phyloP scores from a whole-genome alignment of 805 yeast genomes.

The Starmerella asiatica region DNA sequence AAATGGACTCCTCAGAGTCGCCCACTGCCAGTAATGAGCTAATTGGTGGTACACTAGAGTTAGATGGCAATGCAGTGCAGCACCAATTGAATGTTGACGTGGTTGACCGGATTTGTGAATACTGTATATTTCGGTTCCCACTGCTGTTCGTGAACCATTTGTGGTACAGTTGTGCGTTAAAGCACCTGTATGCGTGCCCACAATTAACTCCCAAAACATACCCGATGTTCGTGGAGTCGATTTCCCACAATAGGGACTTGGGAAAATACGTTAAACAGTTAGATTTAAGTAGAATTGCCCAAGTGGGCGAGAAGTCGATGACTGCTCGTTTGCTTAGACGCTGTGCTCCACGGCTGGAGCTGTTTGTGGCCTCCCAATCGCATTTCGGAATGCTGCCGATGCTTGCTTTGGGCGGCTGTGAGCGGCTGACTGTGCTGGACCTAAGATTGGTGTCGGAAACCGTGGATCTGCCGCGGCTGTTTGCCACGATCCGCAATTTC shows the following conservation, averaged over 20 bases:
- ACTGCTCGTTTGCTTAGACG: slow-evolving; percentile 72
- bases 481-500: slow-evolving; percentile 54
- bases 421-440: slow-evolving; percentile 50
- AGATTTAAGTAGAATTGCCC: slow-evolving; percentile 69
- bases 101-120: slow-evolving; percentile 30
- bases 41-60: not conserved
- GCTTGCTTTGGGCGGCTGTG: slow-evolving; percentile 64
- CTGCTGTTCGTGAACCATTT: slow-evolving; percentile 46
- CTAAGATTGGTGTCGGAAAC: slow-evolving; percentile 81
- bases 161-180: slow-evolving; percentile 49
- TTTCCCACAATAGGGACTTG: slow-evolving; percentile 32
- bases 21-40: not conserved
- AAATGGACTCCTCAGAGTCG: slow-evolving; percentile 17
- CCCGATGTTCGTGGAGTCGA: slow-evolving; percentile 53
- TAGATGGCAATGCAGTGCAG: not conserved
- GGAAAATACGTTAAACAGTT: slow-evolving; percentile 51
- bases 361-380: slow-evolving; percentile 84
- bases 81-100: slow-evolving; percentile 38
- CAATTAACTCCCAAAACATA: slow-evolving; percentile 54
- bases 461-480: slow-evolving; percentile 66
- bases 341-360: slow-evolving; percentile 49
- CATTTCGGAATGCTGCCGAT: slow-evolving; percentile 87
- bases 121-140: slow-evolving; percentile 28
- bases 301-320: slow-evolving; percentile 81
- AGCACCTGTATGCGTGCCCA: slow-evolving; percentile 54